A percentile compares a stretch with the other conserved stretches of the same genome.
These are phyloP conservation scores for Suzukiozyma palmioleophila DNA, from an alignment of 1,139 yeast genomes.

Conservation along the genomic window DNA sequence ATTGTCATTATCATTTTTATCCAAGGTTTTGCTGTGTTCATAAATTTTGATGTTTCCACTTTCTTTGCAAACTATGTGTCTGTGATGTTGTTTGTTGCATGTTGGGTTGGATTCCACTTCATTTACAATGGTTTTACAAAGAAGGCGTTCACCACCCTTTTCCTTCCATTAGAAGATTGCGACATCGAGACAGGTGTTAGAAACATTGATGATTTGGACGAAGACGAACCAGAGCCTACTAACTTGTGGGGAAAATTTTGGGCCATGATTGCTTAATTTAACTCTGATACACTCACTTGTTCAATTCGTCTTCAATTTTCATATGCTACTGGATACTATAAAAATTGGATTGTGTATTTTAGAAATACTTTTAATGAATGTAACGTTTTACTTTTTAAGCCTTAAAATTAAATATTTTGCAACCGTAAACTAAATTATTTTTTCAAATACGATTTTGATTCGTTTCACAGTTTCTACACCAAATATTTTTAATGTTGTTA, in stretches of 20 bases:
- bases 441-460: too few relatives aligned
- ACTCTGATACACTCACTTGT: neutral
- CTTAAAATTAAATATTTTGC: too few relatives aligned
- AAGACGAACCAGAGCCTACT: slow-evolving; percentile 49
- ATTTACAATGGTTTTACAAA: slow-evolving; percentile 38
- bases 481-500: too few relatives aligned
- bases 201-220: slow-evolving; percentile 48
- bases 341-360: neutral
- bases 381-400: neutral
- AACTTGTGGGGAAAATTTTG: slow-evolving; percentile 54
- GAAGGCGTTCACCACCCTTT: slow-evolving; percentile 28
- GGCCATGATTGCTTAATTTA: slow-evolving; percentile 22
- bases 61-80: slow-evolving; percentile 71
- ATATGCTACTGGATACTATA: neutral
- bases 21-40: slow-evolving; percentile 68
- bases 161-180: slow-evolving; percentile 48
- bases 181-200: slow-evolving; percentile 62
- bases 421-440: too few relatives aligned
- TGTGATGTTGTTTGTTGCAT: slow-evolving; percentile 48
- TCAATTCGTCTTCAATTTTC: neutral
- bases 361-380: neutral
- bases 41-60: slow-evolving; percentile 45
- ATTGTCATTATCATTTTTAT: slow-evolving; percentile 54
- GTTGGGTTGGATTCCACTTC: slow-evolving; percentile 51
- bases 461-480: too few relatives aligned